Conservation (phyloP, 176 grass and related monocot species). For the Musa acuminata region DNA sequence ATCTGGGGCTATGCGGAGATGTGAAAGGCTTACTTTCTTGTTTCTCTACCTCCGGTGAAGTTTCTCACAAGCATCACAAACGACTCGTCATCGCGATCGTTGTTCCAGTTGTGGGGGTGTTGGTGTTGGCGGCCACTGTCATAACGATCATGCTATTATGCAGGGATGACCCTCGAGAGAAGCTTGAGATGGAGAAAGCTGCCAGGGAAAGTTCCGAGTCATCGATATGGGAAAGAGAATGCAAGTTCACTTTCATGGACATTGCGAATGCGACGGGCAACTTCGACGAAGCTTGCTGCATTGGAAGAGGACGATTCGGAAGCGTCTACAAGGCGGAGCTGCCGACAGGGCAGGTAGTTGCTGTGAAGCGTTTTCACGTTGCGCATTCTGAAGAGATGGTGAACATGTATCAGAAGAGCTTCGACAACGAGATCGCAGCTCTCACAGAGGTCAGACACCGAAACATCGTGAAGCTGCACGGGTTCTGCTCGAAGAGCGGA, state of each 20-base stretch:
- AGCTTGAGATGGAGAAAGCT: slow-evolving; percentile 31
- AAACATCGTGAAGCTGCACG: slow-evolving; percentile 68
- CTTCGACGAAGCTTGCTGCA: slow-evolving; percentile 56
- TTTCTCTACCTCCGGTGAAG: slow-evolving; percentile 1
- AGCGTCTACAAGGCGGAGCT: slow-evolving; percentile 61
- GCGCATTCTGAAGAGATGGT: slow-evolving; percentile 15
- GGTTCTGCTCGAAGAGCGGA: slow-evolving; percentile 45
- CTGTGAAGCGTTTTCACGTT: slow-evolving; percentile 58
- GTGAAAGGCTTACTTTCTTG: slow-evolving; percentile 32
- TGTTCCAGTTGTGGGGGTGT: slow-evolving; percentile 16
- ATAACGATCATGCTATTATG: slow-evolving; percentile 3
- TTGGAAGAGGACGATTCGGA: slow-evolving; percentile 64
- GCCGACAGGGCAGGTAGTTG: slow-evolving; percentile 19
- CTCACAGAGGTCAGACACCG: slow-evolving; percentile 56
- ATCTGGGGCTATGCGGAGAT: slow-evolving; percentile 56
- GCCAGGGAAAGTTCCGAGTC: slow-evolving; percentile 31
- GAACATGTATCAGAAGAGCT: slow-evolving; percentile 44
- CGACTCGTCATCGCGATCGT: slow-evolving; percentile 29
- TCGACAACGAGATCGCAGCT: slow-evolving; percentile 58
- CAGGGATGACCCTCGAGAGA: slow-evolving; percentile 13
- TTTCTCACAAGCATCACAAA: slow-evolving; percentile 18
- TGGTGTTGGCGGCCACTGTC: slow-evolving; percentile 16
- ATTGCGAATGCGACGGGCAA: slow-evolving; percentile 59
- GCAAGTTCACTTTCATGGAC: slow-evolving; percentile 49
- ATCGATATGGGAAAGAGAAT: slow-evolving; percentile 54